Percentiles rank a stretch among this genome's conserved stretches.
phyloP scores from a whole-genome alignment of 352 stramenopile species.

The Phytopythium chamaehyphon region DNA sequence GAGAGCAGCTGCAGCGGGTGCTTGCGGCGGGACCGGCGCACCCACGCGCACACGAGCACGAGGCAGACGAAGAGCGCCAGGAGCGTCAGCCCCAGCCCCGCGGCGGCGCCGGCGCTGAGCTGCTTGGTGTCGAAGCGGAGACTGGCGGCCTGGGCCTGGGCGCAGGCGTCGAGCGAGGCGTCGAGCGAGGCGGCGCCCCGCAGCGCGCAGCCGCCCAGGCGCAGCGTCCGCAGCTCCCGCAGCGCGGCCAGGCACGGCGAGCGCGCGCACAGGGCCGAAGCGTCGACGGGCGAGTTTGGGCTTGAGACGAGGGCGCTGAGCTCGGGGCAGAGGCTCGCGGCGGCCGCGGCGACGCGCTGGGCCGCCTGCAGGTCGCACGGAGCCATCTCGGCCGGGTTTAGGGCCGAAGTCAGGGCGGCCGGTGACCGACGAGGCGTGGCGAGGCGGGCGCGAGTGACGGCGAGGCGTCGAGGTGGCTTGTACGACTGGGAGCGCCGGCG shows the following conservation, averaged over 20 bases:
- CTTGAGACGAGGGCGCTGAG: background rate
- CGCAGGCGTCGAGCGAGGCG: background rate
- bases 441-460: too few species aligned
- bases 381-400: too few species aligned
- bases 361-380: too few species aligned
- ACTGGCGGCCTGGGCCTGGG: background rate
- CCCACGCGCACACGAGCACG: constrained; percentile 1
- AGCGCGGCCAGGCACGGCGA: background rate
- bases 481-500: too few species aligned
- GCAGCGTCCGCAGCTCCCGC: background rate
- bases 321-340: background rate
- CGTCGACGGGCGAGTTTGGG: background rate
- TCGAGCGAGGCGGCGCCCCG: background rate
- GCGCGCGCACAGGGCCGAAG: background rate
- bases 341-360: background rate
- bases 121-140: too few species aligned
- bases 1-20: constrained; percentile 4
- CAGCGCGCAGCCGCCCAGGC: constrained; percentile 1
- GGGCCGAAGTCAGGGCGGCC: too few species aligned
- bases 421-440: too few species aligned
- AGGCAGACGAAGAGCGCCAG: background rate
- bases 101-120: background rate
- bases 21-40: constrained; percentile 1
- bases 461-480: too few species aligned
- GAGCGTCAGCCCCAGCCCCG: background rate